phyloP scores from a whole-genome alignment of 129 eudicot species.

The Erigeron canadensis region DNA sequence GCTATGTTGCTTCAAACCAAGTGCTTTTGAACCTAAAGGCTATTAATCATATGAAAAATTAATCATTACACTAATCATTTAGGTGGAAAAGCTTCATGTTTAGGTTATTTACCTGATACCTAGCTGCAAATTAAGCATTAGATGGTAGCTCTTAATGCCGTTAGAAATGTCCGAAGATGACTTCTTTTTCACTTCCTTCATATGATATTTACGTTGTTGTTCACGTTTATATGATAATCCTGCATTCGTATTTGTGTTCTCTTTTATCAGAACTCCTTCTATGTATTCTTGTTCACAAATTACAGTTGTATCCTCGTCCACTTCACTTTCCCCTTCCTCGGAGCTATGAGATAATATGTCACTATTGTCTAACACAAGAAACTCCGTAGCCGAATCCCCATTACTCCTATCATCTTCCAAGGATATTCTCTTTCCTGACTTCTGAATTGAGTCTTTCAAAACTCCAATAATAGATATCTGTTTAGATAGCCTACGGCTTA shows the following conservation, averaged over 20 bases:
- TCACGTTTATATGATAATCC: slow-evolving; percentile 41
- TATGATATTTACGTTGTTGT: slow-evolving; percentile 46
- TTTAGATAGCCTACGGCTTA: slow-evolving; percentile 51
- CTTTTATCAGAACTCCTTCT: slow-evolving; percentile 77
- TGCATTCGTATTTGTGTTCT: slow-evolving; percentile 40
- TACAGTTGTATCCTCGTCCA: slow-evolving; percentile 34
- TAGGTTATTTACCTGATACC: slow-evolving; percentile 59
- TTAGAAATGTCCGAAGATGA: slow-evolving; percentile 48
- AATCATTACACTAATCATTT: too few species aligned
- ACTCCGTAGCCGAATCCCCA: slow-evolving; percentile 24
- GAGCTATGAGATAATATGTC: slow-evolving; percentile 29
- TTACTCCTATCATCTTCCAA: slow-evolving; percentile 37
- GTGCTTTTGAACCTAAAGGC: background rate
- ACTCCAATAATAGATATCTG: slow-evolving; percentile 34
- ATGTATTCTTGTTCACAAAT: slow-evolving; percentile 72
- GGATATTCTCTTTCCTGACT: slow-evolving; percentile 37
- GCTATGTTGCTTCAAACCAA: background rate
- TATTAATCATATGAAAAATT: background rate
- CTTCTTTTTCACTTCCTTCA: slow-evolving; percentile 48
- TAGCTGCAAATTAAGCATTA: slow-evolving; percentile 86
- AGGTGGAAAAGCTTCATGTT: background rate
- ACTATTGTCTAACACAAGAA: slow-evolving; percentile 1
- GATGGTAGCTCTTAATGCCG: slow-evolving; percentile 62
- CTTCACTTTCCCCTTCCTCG: slow-evolving; percentile 40
- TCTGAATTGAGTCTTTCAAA: slow-evolving; percentile 42